A percentile compares a stretch with the other conserved stretches of the same genome.
phyloP scores from a whole-genome alignment of 371 early-diverging fungal genomes.

The Quaeritorhiza haematococci region DNA sequence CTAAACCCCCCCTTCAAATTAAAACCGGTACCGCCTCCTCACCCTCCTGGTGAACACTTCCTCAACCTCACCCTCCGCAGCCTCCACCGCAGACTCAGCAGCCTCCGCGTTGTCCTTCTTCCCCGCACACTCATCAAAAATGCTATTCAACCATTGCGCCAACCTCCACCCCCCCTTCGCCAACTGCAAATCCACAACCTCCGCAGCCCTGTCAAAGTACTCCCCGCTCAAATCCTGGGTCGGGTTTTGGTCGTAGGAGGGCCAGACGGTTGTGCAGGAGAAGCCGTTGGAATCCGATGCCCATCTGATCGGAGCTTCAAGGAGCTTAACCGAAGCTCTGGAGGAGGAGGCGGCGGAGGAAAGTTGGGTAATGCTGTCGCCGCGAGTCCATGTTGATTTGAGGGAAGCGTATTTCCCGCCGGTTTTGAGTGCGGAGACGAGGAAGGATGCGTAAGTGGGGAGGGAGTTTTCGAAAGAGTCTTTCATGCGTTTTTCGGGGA shows the following conservation, averaged over 20 bases:
- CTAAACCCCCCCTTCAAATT: no score
- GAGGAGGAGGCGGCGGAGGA: no score
- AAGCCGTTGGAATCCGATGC: conserved; percentile 25
- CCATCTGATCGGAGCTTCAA: conserved; percentile 39
- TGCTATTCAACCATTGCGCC: conserved; percentile 12
- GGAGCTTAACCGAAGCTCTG: no score
- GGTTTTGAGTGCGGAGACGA: conserved; percentile 6
- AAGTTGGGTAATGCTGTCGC: no score
- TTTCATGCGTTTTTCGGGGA: conserved; percentile 30
- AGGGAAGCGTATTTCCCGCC: no score
- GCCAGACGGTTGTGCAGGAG: conserved; percentile 37
- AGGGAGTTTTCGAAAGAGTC: conserved; percentile 10
- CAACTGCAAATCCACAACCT: conserved; percentile 12
- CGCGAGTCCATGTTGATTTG: no score
- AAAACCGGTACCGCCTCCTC: no score
- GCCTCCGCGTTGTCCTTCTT: no score
- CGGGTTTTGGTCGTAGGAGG: conserved; percentile 14
- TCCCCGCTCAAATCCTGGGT: conserved; percentile 18
- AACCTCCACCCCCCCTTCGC: conserved; percentile 24
- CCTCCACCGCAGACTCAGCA: no score
- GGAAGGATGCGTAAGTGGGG: conserved; percentile 6
- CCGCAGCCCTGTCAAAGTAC: conserved; percentile 8
- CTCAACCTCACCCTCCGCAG: no score
- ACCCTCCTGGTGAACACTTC: no score
- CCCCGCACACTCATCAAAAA: no score